These are phyloP conservation scores for Sisymbrium irio DNA, from an alignment of 345 rosid genomes.

Conservation along the genomic window DNA sequence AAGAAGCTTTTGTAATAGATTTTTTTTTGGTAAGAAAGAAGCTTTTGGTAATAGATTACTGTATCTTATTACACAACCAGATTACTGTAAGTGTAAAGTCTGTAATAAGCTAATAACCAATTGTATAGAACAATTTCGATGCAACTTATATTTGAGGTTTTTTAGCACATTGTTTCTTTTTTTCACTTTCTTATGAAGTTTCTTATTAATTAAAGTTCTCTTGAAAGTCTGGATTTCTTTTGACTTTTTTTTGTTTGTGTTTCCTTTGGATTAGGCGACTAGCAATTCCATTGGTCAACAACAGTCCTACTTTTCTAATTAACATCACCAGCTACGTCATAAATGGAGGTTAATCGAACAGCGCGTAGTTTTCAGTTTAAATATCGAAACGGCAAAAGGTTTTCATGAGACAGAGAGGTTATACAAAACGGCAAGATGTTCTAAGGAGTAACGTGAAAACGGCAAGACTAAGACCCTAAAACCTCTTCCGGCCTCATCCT, in stretches of 20 bases:
- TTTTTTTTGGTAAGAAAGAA: no score
- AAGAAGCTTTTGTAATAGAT: no score
- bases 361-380: not conserved
- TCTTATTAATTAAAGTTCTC: no score
- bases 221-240: no score
- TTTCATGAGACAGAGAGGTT: not conserved
- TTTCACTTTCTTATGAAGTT: no score
- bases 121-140: no score
- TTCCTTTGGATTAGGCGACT: not conserved
- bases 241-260: not conserved
- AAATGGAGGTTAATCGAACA: not conserved
- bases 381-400: not conserved
- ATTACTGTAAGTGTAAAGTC: no score
- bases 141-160: no score
- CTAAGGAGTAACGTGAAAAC: not conserved
- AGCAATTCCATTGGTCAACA: not conserved
- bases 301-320: not conserved
- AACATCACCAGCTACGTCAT: no score
- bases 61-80: not conserved
- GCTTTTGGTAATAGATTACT: no score
- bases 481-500: constrained; percentile 14
- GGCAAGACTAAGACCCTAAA: constrained; percentile 10
- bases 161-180: no score
- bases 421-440: constrained; percentile 16
- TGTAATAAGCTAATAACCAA: no score